Evolutionary conservation across 116 monocot genomes (phyloP).

Genomic region (Dioscorea cayenensis): DNA sequence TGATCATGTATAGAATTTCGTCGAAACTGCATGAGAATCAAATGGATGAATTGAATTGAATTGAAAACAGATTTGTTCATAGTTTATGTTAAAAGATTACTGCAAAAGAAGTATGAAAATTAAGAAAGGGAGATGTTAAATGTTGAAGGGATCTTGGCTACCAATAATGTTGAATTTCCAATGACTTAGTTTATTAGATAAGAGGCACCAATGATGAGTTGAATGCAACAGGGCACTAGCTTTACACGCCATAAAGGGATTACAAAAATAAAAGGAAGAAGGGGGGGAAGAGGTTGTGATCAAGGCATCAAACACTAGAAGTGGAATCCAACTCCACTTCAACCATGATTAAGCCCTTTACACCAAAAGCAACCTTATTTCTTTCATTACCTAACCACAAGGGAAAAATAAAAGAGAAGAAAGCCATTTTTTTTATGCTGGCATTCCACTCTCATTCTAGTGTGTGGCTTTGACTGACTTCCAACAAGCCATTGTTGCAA

Average conservation of each 20-base stretch:
- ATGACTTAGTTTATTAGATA: neutral
- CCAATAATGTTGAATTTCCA: neutral
- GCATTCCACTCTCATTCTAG: neutral
- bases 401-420: neutral
- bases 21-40: neutral
- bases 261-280: no score
- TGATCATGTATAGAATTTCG: neutral
- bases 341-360: neutral
- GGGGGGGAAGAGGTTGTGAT: neutral
- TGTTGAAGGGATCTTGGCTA: neutral
- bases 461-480: neutral
- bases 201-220: neutral
- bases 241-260: neutral
- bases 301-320: neutral
- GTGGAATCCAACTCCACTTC: slow-evolving; percentile 2
- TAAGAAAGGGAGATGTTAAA: neutral
- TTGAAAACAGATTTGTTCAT: neutral
- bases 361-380: neutral
- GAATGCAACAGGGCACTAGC: neutral
- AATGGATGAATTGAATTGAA: neutral
- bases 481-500: neutral
- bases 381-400: neutral
- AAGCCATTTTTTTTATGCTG: neutral
- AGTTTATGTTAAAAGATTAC: no score
- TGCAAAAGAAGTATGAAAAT: neutral